Conservation (phyloP, 192 early-diverging fungal genomes). For the Coemansia sp. region DNA sequence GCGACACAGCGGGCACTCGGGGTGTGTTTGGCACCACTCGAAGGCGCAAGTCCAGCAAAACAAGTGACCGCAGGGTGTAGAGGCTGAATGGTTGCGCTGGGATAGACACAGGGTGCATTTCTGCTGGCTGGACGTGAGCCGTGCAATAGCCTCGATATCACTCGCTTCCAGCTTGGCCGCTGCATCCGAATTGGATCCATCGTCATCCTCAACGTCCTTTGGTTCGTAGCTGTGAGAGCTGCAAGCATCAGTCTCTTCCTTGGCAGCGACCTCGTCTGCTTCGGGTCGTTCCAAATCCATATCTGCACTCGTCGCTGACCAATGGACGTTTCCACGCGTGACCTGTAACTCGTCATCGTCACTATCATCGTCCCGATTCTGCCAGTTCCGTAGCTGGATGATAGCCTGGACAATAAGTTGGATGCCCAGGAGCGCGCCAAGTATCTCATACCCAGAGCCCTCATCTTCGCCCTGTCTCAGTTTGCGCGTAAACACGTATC, state of each 20-base stretch:
- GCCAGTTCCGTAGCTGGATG: conserved; percentile 40
- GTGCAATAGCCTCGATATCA: conserved; percentile 29
- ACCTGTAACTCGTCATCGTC: conserved; percentile 11
- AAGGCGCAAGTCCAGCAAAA: conserved; percentile 95
- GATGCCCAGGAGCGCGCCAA: conserved; percentile 78
- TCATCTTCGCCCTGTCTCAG: conserved; percentile 70
- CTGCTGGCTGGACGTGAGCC: conserved; percentile 50
- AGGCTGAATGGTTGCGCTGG: conserved; percentile 70
- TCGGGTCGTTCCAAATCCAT: background rate
- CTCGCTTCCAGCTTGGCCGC: background rate
- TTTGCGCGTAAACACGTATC: conserved; percentile 82
- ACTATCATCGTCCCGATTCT: conserved; percentile 20
- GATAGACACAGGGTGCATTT: conserved; percentile 91
- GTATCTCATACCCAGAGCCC: conserved; percentile 76
- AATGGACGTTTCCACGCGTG: background rate
- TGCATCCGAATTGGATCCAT: background rate
- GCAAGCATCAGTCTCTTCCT: background rate
- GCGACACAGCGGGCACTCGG: conserved; percentile 93
- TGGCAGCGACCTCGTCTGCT: background rate
- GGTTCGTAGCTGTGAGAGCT: background rate
- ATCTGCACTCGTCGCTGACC: conserved; percentile 10
- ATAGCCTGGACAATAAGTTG: conserved; percentile 68
- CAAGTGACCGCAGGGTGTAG: conserved; percentile 92
- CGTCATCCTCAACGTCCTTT: background rate
- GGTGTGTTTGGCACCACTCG: conserved; percentile 90